A percentile compares a stretch with the other conserved stretches of the same genome.
Evolutionary conservation across 495 filamentous ascomycete genomes (phyloP).

Genomic region (Aspergillus heteromorphus): DNA sequence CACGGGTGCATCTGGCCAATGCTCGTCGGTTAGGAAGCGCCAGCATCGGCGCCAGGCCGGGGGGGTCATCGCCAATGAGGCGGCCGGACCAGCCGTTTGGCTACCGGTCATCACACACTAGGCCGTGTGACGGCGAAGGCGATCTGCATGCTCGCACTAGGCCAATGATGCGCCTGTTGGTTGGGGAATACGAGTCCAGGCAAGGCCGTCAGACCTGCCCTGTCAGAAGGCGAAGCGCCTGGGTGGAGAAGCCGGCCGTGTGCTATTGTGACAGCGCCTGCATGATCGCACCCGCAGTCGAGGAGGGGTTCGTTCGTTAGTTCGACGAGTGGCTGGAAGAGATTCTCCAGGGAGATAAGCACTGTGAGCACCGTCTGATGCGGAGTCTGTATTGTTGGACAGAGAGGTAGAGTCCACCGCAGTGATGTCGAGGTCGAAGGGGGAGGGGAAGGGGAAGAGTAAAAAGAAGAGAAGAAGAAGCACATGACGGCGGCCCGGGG

Average conservation of each 20-base stretch:
- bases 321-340: not conserved
- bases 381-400: not conserved
- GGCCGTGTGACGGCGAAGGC: constrained; percentile 29
- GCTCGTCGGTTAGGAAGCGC: constrained; percentile 34
- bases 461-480: not conserved
- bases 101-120: constrained; percentile 40
- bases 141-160: constrained; percentile 27
- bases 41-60: constrained; percentile 21
- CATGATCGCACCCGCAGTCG: not conserved
- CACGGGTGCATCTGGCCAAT: constrained; percentile 40
- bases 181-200: not conserved
- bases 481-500: not conserved
- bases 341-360: not conserved
- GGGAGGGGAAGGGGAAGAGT: not conserved
- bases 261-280: constrained; percentile 7
- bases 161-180: not conserved
- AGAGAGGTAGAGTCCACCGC: not conserved
- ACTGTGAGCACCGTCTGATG: not conserved
- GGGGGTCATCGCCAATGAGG: constrained; percentile 33
- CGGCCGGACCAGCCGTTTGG: constrained; percentile 13
- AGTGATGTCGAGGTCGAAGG: not conserved
- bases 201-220: not conserved
- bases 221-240: constrained; percentile 9
- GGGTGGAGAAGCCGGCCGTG: constrained; percentile 1
- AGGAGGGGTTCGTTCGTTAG: not conserved